Base-by-base conservation (phyloP, 495 filamentous ascomycete genomes). In the Penicillium chermesinum region DNA sequence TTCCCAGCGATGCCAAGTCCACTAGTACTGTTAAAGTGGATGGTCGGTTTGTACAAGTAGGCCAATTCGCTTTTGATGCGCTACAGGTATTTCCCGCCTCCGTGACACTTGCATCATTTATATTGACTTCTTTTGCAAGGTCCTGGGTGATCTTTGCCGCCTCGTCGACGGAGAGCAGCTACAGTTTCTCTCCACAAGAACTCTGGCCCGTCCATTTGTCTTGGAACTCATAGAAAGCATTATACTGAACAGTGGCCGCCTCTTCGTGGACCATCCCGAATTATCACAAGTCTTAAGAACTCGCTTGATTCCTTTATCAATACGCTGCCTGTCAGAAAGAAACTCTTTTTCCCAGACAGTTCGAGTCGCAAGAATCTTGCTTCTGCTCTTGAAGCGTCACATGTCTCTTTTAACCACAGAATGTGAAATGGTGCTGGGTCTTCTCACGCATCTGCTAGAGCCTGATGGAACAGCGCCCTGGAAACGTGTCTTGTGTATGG, bases 141-240 rank as follows among this genome's bases (percentile, higher is more conserved):
- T 94, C 16, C 84, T 98, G 63, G 83, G 88, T 58, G 93, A 98
- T 59, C 78, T 98, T 9, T 96, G 91, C 57, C 78, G 91, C 41
- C 69, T 95, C 36, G 87, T 87, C 0, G 91, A 96, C 61, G 86
- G 84, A 35, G 86, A 91, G 50, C 82, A 82, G 41, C 79, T 91
- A 6, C 78, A 88, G 44, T 94, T 89, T 52, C 73, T 97, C 16
- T 79, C 81, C 34, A 85, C 87, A 48, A 83, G 84, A 27, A 77
- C 80, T 3, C 75, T 96, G 12, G 81, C 88, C 1, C 82, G 88
- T 40, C 84, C 84, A 1, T 91, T 94, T 52, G 88, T 89, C 15
- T 69, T 98, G 1, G 93, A 97, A 58, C 73, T 97, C 25, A 88
- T 97, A 52, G 91, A 95, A 69, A 90, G 88, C 4, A 79, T 95